A percentile compares a stretch with the other conserved stretches of the same genome.
phyloP scores from a whole-genome alignment of 2,329 filamentous ascomycete species.

The Ceratocystiopsis sp. region DNA sequence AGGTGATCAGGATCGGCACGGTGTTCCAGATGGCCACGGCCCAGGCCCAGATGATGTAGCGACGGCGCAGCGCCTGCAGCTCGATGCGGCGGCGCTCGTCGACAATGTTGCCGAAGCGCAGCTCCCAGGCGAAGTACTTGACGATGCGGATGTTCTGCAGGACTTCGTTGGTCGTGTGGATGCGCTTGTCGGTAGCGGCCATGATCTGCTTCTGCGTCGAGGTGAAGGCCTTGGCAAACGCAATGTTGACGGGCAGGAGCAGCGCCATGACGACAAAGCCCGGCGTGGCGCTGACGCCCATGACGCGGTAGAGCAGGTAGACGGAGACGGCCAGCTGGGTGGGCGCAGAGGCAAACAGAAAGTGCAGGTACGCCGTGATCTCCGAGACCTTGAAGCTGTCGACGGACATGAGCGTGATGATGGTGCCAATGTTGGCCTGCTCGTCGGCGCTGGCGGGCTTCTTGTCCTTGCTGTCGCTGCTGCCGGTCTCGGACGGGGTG shows the following conservation, averaged over 20 bases:
- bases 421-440: slow-evolving; percentile 88
- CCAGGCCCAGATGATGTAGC: slow-evolving; percentile 81
- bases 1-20: slow-evolving; percentile 85
- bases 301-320: slow-evolving; percentile 68
- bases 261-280: slow-evolving; percentile 82
- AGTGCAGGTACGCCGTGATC: slow-evolving; percentile 87
- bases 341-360: slow-evolving; percentile 80
- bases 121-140: slow-evolving; percentile 98
- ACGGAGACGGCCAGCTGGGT: slow-evolving; percentile 75
- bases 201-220: slow-evolving; percentile 81
- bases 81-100: slow-evolving; percentile 75
- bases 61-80: slow-evolving; percentile 57
- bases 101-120: slow-evolving; percentile 70
- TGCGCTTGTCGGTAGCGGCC: slow-evolving; percentile 83
- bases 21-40: slow-evolving; percentile 95
- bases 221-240: slow-evolving; percentile 71
- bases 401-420: slow-evolving; percentile 98
- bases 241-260: slow-evolving; percentile 78
- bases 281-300: slow-evolving; percentile 85
- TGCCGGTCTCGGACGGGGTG: slow-evolving; percentile 11
- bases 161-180: slow-evolving; percentile 92
- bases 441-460: slow-evolving; percentile 33
- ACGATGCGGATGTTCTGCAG: slow-evolving; percentile 96
- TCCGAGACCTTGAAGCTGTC: slow-evolving; percentile 98
- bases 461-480: slow-evolving; percentile 16